These are phyloP conservation scores for Bretschneidera sinensis DNA, from an alignment of 345 rosid genomes.

Conservation along the genomic window DNA sequence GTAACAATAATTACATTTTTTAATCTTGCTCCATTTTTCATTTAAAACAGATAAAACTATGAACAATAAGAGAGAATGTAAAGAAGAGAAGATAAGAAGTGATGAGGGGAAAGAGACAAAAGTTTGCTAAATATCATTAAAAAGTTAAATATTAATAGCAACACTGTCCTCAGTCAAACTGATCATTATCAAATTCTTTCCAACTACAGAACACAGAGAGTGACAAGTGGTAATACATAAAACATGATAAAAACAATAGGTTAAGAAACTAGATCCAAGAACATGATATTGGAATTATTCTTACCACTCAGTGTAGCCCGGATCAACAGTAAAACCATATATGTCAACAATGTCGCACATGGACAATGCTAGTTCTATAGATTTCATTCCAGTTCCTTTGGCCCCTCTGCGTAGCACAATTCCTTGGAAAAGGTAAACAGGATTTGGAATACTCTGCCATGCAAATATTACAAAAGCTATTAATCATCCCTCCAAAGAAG, in stretches of 20 bases:
- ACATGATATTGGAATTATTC: conserved; percentile 11
- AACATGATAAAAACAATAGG: background rate
- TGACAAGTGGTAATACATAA: background rate
- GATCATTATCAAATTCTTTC: background rate
- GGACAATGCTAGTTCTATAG: conserved; percentile 89
- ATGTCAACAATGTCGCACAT: conserved; percentile 93
- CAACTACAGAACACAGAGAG: background rate
- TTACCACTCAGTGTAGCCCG: conserved; percentile 97
- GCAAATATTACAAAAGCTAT: conserved; percentile 10
- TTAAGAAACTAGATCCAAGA: background rate
- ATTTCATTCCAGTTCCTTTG: conserved; percentile 98
- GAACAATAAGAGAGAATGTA: background rate
- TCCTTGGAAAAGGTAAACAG: conserved; percentile 98
- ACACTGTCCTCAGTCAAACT: background rate
- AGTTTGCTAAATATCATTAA: too few relatives aligned
- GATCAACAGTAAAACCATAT: conserved; percentile 97
- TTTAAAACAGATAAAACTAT: background rate
- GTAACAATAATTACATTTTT: background rate
- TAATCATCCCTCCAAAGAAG: background rate
- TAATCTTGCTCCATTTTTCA: background rate
- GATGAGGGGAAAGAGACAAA: background rate
- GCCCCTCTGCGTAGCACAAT: conserved; percentile 94
- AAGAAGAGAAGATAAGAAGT: background rate
- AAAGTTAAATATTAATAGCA: background rate
- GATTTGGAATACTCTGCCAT: conserved; percentile 83